Evolutionary conservation across 495 filamentous ascomycete species (phyloP).

Genomic region (Bacidia rubella): DNA sequence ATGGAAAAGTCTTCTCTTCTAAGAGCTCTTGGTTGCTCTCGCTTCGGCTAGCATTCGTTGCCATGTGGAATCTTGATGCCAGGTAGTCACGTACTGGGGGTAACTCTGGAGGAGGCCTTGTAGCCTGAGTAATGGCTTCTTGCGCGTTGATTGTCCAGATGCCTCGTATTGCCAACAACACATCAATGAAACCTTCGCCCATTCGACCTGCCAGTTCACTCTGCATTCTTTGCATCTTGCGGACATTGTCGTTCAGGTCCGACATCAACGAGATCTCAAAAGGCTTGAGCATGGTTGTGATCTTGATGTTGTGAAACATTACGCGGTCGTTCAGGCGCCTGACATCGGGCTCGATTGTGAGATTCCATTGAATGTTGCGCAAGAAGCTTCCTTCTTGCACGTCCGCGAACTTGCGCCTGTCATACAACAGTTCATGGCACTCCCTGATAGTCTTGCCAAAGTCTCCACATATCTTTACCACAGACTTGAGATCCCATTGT

Average conservation of each 20-base stretch:
- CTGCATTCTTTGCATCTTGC: constrained; percentile 16
- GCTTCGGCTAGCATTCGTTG: not conserved
- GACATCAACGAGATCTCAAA: constrained; percentile 14
- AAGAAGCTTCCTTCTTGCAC: not conserved
- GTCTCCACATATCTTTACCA: constrained; percentile 13
- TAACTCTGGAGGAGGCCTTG: not conserved
- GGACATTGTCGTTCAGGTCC: constrained; percentile 4
- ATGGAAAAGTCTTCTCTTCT: constrained; percentile 1
- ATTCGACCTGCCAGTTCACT: constrained; percentile 9
- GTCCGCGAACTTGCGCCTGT: constrained; percentile 4
- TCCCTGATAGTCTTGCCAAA: constrained; percentile 14
- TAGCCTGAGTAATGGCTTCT: not conserved
- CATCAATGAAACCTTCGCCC: not conserved
- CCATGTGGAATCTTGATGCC: not conserved
- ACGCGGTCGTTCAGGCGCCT: constrained; percentile 11
- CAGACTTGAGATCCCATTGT: not conserved
- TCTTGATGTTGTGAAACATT: constrained; percentile 13
- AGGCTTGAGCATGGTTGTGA: constrained; percentile 13
- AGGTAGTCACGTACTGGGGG: constrained; percentile 9
- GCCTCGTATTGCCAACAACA: not conserved
- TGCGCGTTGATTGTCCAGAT: constrained; percentile 1
- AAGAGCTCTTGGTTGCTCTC: constrained; percentile 1
- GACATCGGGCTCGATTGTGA: constrained; percentile 12
- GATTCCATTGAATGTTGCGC: constrained; percentile 14
- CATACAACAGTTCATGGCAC: constrained; percentile 9